These are phyloP conservation scores for Chlorophyllum brunneum DNA, from an alignment of 768 basidiomycete genomes.

Conservation along the genomic window DNA sequence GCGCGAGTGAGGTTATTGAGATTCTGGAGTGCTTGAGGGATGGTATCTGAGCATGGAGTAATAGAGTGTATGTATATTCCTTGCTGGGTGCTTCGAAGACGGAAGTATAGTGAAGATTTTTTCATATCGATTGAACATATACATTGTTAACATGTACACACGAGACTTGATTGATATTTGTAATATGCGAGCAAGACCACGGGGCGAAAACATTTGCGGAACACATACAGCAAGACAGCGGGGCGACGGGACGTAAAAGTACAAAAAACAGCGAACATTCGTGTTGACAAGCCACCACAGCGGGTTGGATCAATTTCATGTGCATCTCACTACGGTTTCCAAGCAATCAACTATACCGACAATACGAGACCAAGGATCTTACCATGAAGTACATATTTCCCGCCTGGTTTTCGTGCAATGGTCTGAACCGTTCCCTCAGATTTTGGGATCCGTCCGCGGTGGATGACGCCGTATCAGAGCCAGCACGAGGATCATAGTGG, in stretches of 20 bases:
- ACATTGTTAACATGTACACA: too few relatives aligned
- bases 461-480: constrained; percentile 54
- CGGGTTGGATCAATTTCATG: background rate
- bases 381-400: constrained; percentile 61
- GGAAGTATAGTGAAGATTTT: too few relatives aligned
- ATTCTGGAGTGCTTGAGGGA: constrained; percentile 47
- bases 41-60: background rate
- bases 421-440: constrained; percentile 53
- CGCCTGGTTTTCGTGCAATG: constrained; percentile 47
- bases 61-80: background rate
- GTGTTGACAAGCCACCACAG: background rate
- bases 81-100: too few relatives aligned
- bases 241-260: background rate
- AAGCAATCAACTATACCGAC: background rate
- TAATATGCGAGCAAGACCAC: too few relatives aligned
- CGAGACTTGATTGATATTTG: background rate
- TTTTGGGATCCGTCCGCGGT: constrained; percentile 41
- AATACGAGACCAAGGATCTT: constrained; percentile 10
- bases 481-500: constrained; percentile 66
- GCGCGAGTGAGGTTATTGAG: constrained; percentile 45
- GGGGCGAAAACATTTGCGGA: background rate
- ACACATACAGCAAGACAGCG: background rate
- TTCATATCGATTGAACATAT: too few relatives aligned
- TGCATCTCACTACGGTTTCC: constrained; percentile 3
- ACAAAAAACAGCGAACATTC: background rate